Evolutionary conservation across 306 rosid species (phyloP), one percentile per base, ranked within the genome.

Genomic region (Gleditsia sinensis): DNA sequence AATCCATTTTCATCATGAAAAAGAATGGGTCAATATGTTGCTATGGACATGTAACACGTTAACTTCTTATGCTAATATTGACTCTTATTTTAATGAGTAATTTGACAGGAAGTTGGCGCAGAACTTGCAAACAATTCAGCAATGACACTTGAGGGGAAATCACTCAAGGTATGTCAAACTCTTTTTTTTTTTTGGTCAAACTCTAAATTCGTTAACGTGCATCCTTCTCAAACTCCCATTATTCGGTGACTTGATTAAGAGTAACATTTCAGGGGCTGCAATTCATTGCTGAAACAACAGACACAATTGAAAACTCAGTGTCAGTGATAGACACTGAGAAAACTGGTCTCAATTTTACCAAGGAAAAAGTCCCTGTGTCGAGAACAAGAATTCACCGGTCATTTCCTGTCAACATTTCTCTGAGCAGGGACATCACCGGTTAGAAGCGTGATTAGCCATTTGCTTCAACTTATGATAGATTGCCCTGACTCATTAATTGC

Each of bases 381-480:
- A 76, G 27, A 81, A 58, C 81, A 48, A 81, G 82, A 71, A 67
- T 81, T 57, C 82, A 81, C 66, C 49, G 82, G 60, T 61, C 79
- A 48, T 76, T 71, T 72, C 75, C 81, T 30, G 54, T 34, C 39
- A 80, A 80, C 40, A 55, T 75, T 64, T 71, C 78, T 65, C 20
- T 71, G 51, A 40, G 75, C 70, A 71, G 19, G 53, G 81, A 67
- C 37, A 48, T 81, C 61, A 21, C 74, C 10, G 81, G 68, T 39
- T 65, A 63, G 71, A 71, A 40, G 42, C 57, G 66, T 67, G 58
- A 71, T 65, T 81, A 36, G 36, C 71, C 56, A 30, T 75, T 70
- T 68, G 27, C 76, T 58, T 67, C 46, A 73, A 70, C 58, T 54
- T 43, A 37, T 23, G 46, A 17, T 70, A 33, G 67, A 51, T 58